Evolutionary conservation across 768 basidiomycete genomes (phyloP), one percentile per base, ranked within the genome.

Genomic region (Tricholoma sp.): DNA sequence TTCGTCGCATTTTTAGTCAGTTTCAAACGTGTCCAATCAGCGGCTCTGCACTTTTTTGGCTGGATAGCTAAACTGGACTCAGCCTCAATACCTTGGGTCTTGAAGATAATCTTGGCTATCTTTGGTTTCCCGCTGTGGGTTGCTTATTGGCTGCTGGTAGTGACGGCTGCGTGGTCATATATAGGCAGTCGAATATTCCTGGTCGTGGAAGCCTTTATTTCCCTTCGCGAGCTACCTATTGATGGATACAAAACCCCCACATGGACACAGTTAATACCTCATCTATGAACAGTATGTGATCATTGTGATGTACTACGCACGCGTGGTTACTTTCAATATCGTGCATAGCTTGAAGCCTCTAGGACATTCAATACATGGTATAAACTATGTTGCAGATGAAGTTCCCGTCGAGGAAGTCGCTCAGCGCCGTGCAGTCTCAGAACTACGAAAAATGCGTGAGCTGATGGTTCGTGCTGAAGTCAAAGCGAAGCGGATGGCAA

Each of bases 391-490:
- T 24, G 24, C 4, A 24, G 24, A 24, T 24, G 24, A 24, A 24
- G 78, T 96, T 15, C 84, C 84, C 6, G 79, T 91, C 1, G 94
- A 96, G 66, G 95, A 97, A 65, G 88, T 97, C 39, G 83, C 84
- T 4, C 80, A 84, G 6, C 86, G 94, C 0, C 85, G 92, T 1
- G 81, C 80, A n/a, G n/a, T n/a, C n/a, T n/a, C n/a, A 1, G 91
- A 94, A 63, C 80, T 99, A 10, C 83, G 90, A 34, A 84, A 85
- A 66, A 91, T 92, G 83, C 88, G 96, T 17, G 95, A 97, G 63
- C 79, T 98, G 39, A 88, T 94, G 76, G 97, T 96, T 74, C 85
- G 95, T 4, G 93, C 93, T 0, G 96, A 98, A 63, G 76, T 83
- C 36, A 94, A 96, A 68, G 91, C 94, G 15, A 89, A 89, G 66